Base-by-base conservation (phyloP, 306 rosid species). In the Cucurbita argyrosperma region DNA sequence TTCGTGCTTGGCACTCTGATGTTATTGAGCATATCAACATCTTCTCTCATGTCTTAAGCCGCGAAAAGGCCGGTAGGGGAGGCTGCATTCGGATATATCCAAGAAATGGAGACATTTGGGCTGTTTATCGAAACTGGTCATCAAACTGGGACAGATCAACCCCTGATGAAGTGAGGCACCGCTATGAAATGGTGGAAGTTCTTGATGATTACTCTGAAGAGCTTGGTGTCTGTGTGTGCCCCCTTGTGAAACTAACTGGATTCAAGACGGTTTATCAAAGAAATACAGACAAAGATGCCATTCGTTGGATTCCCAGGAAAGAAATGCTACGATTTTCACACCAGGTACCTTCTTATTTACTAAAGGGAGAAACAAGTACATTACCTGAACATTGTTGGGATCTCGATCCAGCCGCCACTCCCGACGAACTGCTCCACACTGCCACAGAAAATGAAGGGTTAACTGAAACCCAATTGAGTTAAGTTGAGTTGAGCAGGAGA, bases 401-500 rank as follows among this genome's bases (percentile, higher is more conserved):
- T 77, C 92, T 91, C 7, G 99, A 91, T 77, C 97, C 97, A 0
- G 99, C 99, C 45, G 99, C 99, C 57, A 95, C 96, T 71, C 99
- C 99, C 7, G 97, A 95, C 47, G 99, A 90, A 45, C 90, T 91
- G 75, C 99, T 95, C 84, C 92, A 89, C 74, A 83, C 86, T 63
- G 89, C 85, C 10, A 46, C 81, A 75, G 87, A 76, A 72, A 79
- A 70, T 78, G 39, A 82, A 78, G 37, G 74, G 77, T 46, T 82
- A 82, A 45, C 79, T 16, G 58, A 82, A 84, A 76, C 71, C 80
- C 75, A 74, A 35, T 40, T 64, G 71, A 42, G 39, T 30, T 59
- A 43, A 30, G 68, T 46, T 78, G 65, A 30, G 68, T 46, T 78
- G 74, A 79, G 79, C 71, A 56, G 79, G 76, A 55, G 74, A 47